Conservation (phyloP, 805 yeast genomes). For the Saccharomyces mikatae region DNA sequence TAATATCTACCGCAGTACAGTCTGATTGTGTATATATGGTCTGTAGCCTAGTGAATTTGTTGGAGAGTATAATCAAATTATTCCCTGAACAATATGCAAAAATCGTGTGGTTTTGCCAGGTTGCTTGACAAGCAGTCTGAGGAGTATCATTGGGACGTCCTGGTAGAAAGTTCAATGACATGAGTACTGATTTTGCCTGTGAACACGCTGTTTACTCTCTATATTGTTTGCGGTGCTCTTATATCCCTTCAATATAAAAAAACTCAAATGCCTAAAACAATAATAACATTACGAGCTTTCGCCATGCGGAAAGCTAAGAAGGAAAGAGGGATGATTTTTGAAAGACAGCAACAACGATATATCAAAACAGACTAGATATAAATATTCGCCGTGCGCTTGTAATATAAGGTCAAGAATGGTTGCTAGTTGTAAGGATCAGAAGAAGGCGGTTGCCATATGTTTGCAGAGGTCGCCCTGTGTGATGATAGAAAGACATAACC, state of each 20-base stretch:
- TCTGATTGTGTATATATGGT: slow-evolving; percentile 66
- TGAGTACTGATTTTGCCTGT: slow-evolving; percentile 11
- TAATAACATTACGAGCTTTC: neutral
- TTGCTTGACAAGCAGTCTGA: slow-evolving; percentile 48
- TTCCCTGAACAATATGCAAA: slow-evolving; percentile 82
- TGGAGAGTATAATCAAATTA: slow-evolving; percentile 61
- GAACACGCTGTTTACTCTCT: neutral
- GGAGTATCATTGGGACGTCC: slow-evolving; percentile 67
- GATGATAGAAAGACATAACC: slow-evolving; percentile 78
- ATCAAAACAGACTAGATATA: neutral
- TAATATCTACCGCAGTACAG: slow-evolving; percentile 58
- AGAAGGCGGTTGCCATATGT: slow-evolving; percentile 92
- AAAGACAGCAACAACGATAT: neutral
- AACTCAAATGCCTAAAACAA: neutral
- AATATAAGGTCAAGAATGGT: slow-evolving; percentile 35
- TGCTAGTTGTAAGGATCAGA: slow-evolving; percentile 87
- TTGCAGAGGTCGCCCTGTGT: slow-evolving; percentile 96
- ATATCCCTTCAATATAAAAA: neutral
- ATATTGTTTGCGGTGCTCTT: neutral
- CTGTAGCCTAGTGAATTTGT: slow-evolving; percentile 51
- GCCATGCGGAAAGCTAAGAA: neutral
- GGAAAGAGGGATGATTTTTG: neutral
- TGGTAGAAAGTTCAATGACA: slow-evolving; percentile 69
- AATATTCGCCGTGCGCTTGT: neutral
- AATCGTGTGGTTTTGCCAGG: slow-evolving; percentile 60